These are phyloP conservation scores for Macaranga tanarius DNA, from an alignment of 441 rosid genomes.

Conservation along the genomic window DNA sequence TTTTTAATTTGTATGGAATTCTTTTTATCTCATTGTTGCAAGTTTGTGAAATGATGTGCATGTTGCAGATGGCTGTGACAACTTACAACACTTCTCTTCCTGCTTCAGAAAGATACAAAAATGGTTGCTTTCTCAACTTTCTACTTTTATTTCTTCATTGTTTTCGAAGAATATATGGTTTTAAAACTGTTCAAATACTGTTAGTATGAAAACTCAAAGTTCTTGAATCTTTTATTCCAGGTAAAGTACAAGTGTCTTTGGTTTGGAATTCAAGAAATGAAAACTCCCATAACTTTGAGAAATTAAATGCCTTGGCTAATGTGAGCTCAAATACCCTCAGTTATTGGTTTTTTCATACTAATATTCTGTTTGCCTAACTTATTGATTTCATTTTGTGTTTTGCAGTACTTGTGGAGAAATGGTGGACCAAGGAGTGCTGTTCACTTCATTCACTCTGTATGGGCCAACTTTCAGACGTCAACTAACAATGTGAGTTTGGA, in stretches of 20 bases:
- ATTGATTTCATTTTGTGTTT: conserved; percentile 10
- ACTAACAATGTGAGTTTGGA: conserved; percentile 71
- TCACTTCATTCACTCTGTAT: conserved; percentile 73
- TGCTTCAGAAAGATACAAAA: conserved; percentile 72
- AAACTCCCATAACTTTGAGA: conserved; percentile 56
- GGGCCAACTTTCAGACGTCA: conserved; percentile 99
- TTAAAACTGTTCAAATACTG: conserved; percentile 2
- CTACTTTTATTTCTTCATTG: background rate
- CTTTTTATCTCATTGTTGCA: background rate
- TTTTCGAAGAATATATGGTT: background rate
- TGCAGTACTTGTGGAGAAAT: conserved; percentile 82
- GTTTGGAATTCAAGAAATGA: conserved; percentile 98
- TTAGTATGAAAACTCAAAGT: background rate
- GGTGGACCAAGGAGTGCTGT: conserved; percentile 67
- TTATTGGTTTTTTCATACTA: background rate
- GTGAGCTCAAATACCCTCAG: conserved; percentile 40
- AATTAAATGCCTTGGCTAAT: conserved; percentile 67
- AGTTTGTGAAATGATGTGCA: conserved; percentile 21
- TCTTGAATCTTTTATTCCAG: conserved; percentile 37
- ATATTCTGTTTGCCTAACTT: background rate
- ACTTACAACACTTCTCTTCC: conserved; percentile 80
- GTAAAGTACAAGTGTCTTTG: conserved; percentile 76
- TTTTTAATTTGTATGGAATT: background rate
- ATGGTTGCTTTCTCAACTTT: conserved; percentile 43
- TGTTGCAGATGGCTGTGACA: conserved; percentile 85